Percentiles rank a stretch among this genome's conserved stretches.
Evolutionary conservation across 2,329 filamentous ascomycete genomes (phyloP).

Genomic region (Aspergillus novofumigatus): DNA sequence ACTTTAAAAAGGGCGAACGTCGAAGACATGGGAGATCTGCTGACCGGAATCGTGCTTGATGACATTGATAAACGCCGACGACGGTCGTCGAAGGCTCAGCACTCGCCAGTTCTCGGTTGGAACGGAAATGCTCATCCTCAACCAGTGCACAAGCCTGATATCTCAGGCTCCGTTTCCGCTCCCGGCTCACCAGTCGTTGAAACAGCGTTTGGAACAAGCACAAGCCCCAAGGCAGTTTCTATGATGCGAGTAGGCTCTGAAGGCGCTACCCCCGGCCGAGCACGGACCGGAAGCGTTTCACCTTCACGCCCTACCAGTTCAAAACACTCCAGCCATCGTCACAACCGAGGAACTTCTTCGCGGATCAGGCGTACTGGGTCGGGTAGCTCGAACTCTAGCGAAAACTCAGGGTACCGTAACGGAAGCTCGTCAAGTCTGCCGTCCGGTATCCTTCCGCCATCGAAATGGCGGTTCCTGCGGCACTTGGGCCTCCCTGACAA

Average conservation of each 20-base stretch:
- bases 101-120: slow-evolving; percentile 73
- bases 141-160: slow-evolving; percentile 58
- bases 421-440: slow-evolving; percentile 77
- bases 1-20: slow-evolving; percentile 83
- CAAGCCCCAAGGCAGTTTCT: slow-evolving; percentile 45
- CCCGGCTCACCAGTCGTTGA: slow-evolving; percentile 59
- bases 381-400: slow-evolving; percentile 83
- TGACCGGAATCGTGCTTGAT: slow-evolving; percentile 90
- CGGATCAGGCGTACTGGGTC: slow-evolving; percentile 84
- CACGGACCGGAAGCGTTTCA: slow-evolving; percentile 68
- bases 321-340: slow-evolving; percentile 62
- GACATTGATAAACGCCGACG: slow-evolving; percentile 91
- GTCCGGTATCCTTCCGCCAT: slow-evolving; percentile 67
- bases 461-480: slow-evolving; percentile 92
- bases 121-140: slow-evolving; percentile 54
- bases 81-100: slow-evolving; percentile 79
- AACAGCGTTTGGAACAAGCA: slow-evolving; percentile 44
- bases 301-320: slow-evolving; percentile 73
- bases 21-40: slow-evolving; percentile 83
- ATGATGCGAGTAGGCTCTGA: slow-evolving; percentile 58
- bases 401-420: slow-evolving; percentile 48
- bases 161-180: slow-evolving; percentile 64
- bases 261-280: slow-evolving; percentile 30
- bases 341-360: slow-evolving; percentile 61
- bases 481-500: slow-evolving; percentile 93